Conservation (phyloP, 1,139 yeast species). For the Geotrichum phurueaensis region DNA sequence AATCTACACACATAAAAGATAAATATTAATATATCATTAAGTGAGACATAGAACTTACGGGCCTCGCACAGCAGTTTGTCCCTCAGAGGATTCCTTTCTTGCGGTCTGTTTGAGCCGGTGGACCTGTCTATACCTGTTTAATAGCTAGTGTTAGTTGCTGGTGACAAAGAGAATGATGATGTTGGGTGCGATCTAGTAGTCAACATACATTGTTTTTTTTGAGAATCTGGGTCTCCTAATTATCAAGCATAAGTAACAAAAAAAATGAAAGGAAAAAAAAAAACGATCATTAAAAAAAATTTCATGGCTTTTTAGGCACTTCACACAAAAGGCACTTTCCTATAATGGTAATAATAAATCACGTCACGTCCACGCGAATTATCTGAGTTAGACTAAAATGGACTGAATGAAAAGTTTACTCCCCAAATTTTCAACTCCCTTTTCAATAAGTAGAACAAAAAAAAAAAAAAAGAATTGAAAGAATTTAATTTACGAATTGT, state of each 20-base stretch:
- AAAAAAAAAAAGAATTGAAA: too few relatives aligned
- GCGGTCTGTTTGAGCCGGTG: constrained; percentile 10
- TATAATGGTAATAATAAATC: constrained; percentile 3
- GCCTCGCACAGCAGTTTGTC: constrained; percentile 24
- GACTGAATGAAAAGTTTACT: not conserved
- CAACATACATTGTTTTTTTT: not conserved
- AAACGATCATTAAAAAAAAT: not conserved
- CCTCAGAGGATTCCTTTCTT: not conserved
- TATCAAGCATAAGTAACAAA: not conserved
- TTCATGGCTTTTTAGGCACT: not conserved
- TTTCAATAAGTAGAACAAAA: too few relatives aligned
- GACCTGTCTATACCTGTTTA: constrained; percentile 11
- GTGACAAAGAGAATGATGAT: not conserved
- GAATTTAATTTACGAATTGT: too few relatives aligned
- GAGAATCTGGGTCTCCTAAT: not conserved
- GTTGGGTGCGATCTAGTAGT: not conserved
- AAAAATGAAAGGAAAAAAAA: not conserved
- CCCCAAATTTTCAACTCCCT: not conserved
- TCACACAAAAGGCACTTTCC: constrained; percentile 1
- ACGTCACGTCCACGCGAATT: not conserved
- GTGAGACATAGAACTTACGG: constrained; percentile 24
- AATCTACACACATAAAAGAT: not conserved
- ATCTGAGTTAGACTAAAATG: constrained; percentile 1
- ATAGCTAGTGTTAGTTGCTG: not conserved
- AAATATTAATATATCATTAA: not conserved